Evolutionary conservation across 495 filamentous ascomycete genomes (phyloP).

Genomic region (Amorphotheca resinae): DNA sequence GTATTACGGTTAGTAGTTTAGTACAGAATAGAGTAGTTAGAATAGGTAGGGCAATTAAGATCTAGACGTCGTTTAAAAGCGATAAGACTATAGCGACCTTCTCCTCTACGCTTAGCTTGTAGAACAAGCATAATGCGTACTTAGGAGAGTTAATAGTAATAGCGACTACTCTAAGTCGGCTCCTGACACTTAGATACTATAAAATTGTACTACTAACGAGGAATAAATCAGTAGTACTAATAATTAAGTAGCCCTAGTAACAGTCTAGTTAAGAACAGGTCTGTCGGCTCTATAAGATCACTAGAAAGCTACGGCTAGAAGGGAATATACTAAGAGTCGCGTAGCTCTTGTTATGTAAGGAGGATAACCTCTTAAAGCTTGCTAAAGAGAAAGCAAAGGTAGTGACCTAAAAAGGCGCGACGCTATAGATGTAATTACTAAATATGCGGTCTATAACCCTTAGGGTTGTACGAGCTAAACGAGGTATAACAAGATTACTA

Average conservation of each 20-base stretch:
- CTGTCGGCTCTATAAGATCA: background rate
- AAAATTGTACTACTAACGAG: background rate
- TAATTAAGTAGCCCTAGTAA: background rate
- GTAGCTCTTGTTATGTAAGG: conserved; percentile 1
- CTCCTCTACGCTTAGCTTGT: conserved; percentile 2
- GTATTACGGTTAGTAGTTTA: conserved; percentile 4
- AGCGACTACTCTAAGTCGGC: conserved; percentile 5
- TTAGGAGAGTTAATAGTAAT: conserved; percentile 6
- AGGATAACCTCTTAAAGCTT: background rate
- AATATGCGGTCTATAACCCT: conserved; percentile 1
- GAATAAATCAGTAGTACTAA: background rate
- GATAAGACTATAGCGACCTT: conserved; percentile 1
- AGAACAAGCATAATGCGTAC: conserved; percentile 9
- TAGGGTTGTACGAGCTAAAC: background rate
- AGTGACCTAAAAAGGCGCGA: conserved; percentile 1
- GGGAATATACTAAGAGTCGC: background rate
- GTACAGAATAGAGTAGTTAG: conserved; percentile 5
- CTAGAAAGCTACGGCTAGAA: background rate
- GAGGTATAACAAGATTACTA: conserved; percentile 4
- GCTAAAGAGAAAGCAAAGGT: conserved; percentile 1
- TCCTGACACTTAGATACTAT: background rate
- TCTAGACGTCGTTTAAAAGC: background rate
- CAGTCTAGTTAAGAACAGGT: background rate
- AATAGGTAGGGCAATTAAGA: background rate
- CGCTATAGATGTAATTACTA: background rate